Evolutionary conservation across 352 stramenopile species (phyloP).

Genomic region (Globisporangium barbulae): DNA sequence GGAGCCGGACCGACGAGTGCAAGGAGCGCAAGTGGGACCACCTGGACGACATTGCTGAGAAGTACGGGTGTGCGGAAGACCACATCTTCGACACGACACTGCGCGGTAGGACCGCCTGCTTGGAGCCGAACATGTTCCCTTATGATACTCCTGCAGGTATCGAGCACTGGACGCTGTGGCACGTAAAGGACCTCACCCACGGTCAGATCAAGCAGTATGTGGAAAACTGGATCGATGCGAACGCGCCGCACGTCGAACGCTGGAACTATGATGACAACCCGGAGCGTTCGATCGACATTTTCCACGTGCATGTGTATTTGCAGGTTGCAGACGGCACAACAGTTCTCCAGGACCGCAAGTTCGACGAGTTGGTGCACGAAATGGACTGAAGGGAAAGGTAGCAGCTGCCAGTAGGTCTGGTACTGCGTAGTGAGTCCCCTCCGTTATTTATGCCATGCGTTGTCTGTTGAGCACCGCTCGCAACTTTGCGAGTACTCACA

Average conservation of each 20-base stretch:
- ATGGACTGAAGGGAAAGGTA: conserved; percentile 39
- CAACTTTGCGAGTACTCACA: conserved; percentile 2
- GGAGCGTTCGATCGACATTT: conserved; percentile 87
- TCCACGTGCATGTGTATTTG: conserved; percentile 89
- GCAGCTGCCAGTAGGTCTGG: neutral
- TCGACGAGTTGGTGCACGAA: conserved; percentile 74
- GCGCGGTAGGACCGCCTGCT: conserved; percentile 73
- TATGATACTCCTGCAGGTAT: conserved; percentile 87
- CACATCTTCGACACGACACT: conserved; percentile 83
- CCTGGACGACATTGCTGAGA: conserved; percentile 75
- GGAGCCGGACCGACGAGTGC: conserved; percentile 84
- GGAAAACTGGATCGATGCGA: conserved; percentile 85
- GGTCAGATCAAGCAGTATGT: conserved; percentile 87
- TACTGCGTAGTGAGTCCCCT: neutral
- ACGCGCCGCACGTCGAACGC: conserved; percentile 63
- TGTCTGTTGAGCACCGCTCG: conserved; percentile 5
- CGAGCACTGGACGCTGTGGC: conserved; percentile 88
- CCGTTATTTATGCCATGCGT: conserved; percentile 12
- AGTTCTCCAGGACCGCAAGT: conserved; percentile 56
- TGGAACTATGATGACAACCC: conserved; percentile 91
- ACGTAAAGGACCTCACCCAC: conserved; percentile 70
- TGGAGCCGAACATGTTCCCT: conserved; percentile 90
- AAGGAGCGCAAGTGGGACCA: conserved; percentile 89
- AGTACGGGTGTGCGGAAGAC: conserved; percentile 72
- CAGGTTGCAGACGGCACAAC: conserved; percentile 53